Conservation (phyloP, 1,284 basidiomycete species). For the Ceratobasidium sp. region DNA sequence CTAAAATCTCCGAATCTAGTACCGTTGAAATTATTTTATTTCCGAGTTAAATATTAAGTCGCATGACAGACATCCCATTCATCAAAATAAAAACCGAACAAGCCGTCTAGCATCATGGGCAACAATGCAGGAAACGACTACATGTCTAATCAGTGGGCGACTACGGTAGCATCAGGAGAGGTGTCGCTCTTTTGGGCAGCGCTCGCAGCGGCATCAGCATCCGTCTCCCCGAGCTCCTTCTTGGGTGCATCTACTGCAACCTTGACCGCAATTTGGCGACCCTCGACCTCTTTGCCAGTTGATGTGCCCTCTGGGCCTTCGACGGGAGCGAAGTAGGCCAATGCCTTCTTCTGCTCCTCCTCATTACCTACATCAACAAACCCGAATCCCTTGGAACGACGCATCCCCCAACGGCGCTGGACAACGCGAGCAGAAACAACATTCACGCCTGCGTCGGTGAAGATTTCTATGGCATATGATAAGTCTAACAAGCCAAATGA, state of each 20-base stretch:
- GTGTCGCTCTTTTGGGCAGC: constrained; percentile 48
- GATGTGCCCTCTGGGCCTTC: constrained; percentile 33
- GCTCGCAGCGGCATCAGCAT: constrained; percentile 50
- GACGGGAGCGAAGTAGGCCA: constrained; percentile 60
- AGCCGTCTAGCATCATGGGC: constrained; percentile 10
- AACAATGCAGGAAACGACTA: constrained; percentile 20
- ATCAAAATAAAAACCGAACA: constrained; percentile 35
- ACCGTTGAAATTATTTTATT: constrained; percentile 38
- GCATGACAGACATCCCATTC: constrained; percentile 46
- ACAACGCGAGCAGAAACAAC: constrained; percentile 90
- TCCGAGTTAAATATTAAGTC: constrained; percentile 35
- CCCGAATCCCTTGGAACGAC: constrained; percentile 93
- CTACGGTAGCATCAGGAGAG: constrained; percentile 40
- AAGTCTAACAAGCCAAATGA: not conserved
- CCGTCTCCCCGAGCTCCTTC: constrained; percentile 57
- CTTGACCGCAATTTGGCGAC: constrained; percentile 86
- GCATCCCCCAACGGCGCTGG: constrained; percentile 82
- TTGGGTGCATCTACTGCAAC: constrained; percentile 78
- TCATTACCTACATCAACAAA: constrained; percentile 92
- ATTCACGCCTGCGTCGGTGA: constrained; percentile 84
- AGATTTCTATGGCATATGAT: constrained; percentile 75
- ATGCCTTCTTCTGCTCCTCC: constrained; percentile 88
- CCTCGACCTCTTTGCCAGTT: constrained; percentile 77
- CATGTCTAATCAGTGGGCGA: constrained; percentile 34
- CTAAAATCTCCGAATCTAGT: constrained; percentile 29